phyloP scores from a whole-genome alignment of 78 protist genomes.

The Polysphondylium violaceum region DNA sequence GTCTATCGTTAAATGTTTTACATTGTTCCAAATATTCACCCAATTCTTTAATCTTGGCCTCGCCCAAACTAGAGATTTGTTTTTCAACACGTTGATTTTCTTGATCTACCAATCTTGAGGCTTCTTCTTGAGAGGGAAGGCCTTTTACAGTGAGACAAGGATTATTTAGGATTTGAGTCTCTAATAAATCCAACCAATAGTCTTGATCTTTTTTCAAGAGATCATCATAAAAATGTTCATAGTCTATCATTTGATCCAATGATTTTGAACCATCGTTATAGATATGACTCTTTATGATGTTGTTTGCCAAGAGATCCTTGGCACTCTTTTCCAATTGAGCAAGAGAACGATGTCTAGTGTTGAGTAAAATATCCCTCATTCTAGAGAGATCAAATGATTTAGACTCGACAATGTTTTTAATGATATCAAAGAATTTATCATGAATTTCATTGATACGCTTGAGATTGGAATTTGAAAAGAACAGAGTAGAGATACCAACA shows the following conservation, averaged over 20 bases:
- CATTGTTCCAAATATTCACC: slow-evolving; percentile 3
- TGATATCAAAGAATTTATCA: slow-evolving; percentile 9
- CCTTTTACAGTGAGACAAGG: slow-evolving; percentile 13
- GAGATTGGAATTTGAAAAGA: neutral
- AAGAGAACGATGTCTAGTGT: too few species aligned
- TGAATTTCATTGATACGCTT: slow-evolving; percentile 26
- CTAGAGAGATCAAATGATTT: slow-evolving; percentile 38
- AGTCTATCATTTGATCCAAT: neutral
- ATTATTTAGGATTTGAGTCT: neutral
- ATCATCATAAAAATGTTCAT: slow-evolving; percentile 12
- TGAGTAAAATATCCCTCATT: slow-evolving; percentile 19
- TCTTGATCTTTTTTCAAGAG: neutral
- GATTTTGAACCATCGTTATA: neutral
- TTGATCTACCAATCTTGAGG: neutral
- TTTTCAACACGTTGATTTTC: slow-evolving; percentile 25
- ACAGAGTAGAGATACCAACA: neutral
- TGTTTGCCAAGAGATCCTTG: neutral
- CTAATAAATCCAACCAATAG: slow-evolving; percentile 23
- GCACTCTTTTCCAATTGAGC: slow-evolving; percentile 4
- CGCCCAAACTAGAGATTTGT: slow-evolving; percentile 4
- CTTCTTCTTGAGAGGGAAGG: slow-evolving; percentile 34
- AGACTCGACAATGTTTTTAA: slow-evolving; percentile 15
- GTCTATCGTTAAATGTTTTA: neutral
- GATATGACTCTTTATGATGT: neutral
- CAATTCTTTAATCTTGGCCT: slow-evolving; percentile 13